Evolutionary conservation across 345 rosid genomes (phyloP), one percentile per base, ranked within the genome.

Genomic region (Cardamine occulta): DNA sequence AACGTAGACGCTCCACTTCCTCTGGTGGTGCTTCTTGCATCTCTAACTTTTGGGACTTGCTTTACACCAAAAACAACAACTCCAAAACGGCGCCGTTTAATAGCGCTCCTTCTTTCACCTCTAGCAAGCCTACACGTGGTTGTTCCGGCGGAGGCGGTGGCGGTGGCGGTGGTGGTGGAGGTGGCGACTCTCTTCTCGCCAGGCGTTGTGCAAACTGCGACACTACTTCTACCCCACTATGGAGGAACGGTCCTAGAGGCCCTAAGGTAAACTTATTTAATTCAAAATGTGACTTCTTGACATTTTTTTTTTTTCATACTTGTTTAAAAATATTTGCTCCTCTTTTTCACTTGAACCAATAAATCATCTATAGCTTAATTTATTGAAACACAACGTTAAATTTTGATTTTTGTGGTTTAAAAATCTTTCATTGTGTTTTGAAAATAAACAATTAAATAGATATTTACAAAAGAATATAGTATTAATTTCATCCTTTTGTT

Each of bases 121-220:
- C 66, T 40, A 74, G 32, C 49, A 78, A 78, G 34, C 28, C 44
- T 35, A 66, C 72, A 24, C 55, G 71, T 14, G 79, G 79, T 39
- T 59, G 68, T 45, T 59, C 73, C 17, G 66, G 83, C 11, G 63
- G 74, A 0, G 67, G 73, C 28, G 63, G 74, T 0, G 67, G 73
- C 28, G 58, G 63, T 67, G 63, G 70, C 65, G 80, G 86, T 2
- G 81, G 80, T 0, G 37, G 56, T 8, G 66, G 59, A 2, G 68
- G 56, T 3, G 80, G 81, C 11, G 77, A 91, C 44, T 80, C 90
- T 7, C 89, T 87, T 31, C 85, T 91, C 29, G 87, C 93, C 49
- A 93, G 97, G 74, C 93, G 97, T 0, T 91, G 97, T 31, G 93
- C 97, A 45, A 91, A 91, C 84, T 91, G 97, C 37, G 97, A 89